Conservation (phyloP, 768 basidiomycete species). For the Xerocomus brunneocitrinus region DNA sequence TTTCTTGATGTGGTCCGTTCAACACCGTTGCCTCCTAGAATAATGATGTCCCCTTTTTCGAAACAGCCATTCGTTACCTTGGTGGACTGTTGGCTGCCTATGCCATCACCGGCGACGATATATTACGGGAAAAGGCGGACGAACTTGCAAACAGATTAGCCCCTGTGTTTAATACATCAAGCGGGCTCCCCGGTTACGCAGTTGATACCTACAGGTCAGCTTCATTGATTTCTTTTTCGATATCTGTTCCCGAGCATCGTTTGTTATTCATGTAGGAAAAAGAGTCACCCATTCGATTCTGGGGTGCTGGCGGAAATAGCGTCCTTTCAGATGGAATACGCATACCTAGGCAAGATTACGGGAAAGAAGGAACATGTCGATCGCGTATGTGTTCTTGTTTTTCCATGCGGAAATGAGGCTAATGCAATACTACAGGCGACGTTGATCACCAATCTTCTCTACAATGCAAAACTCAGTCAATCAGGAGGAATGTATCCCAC, state of each 20-base stretch:
- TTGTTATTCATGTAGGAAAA: not conserved
- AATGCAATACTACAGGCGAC: constrained; percentile 37
- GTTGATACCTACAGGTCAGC: constrained; percentile 62
- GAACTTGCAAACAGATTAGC: constrained; percentile 68
- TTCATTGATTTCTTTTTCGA: not conserved
- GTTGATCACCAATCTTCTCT: constrained; percentile 44
- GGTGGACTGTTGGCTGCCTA: constrained; percentile 84
- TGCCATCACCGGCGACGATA: constrained; percentile 60
- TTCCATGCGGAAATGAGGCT: not conserved
- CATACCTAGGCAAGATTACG: constrained; percentile 76
- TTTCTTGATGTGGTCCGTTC: not conserved
- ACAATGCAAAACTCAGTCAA: constrained; percentile 38
- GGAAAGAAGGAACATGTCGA: constrained; percentile 62
- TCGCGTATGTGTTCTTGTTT: constrained; percentile 37
- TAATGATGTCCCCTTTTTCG: constrained; percentile 56
- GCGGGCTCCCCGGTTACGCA: constrained; percentile 64
- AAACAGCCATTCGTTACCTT: constrained; percentile 85
- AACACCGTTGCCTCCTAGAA: constrained; percentile 11
- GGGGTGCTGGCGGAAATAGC: constrained; percentile 72
- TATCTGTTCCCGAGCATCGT: not conserved
- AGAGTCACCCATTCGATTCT: not conserved
- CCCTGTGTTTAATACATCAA: constrained; percentile 63
- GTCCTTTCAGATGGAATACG: constrained; percentile 77
- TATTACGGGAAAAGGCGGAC: constrained; percentile 66
- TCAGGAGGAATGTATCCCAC: constrained; percentile 63